Percentiles rank a stretch among this genome's conserved stretches.
phyloP scores from a whole-genome alignment of 495 filamentous ascomycete genomes.

The Friedmanniomyces simplex region DNA sequence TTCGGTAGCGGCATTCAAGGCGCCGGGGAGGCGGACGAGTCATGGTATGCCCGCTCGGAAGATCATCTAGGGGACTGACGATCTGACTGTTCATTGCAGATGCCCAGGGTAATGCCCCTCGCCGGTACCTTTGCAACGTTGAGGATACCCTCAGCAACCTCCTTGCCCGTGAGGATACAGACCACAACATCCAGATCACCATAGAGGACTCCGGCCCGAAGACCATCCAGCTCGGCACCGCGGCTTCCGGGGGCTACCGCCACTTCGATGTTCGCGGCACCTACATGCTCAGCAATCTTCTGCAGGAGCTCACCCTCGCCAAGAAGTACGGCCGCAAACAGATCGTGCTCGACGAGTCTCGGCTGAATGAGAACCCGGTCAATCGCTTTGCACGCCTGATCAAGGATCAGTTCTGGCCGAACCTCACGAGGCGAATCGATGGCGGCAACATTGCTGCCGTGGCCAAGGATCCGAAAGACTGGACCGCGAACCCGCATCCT shows the following conservation, averaged over 20 bases:
- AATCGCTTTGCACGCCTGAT: slow-evolving; percentile 76
- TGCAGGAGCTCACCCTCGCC: slow-evolving; percentile 87
- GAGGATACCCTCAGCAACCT: slow-evolving; percentile 62
- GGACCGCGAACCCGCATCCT: slow-evolving; percentile 75
- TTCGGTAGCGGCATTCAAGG: not conserved
- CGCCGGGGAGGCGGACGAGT: slow-evolving; percentile 12
- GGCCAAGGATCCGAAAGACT: slow-evolving; percentile 80
- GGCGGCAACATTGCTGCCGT: slow-evolving; percentile 75
- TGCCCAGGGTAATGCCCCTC: slow-evolving; percentile 41
- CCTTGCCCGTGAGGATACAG: slow-evolving; percentile 74
- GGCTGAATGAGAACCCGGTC: slow-evolving; percentile 87
- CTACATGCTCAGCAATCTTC: slow-evolving; percentile 88
- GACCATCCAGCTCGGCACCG: slow-evolving; percentile 72
- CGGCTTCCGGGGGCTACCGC: slow-evolving; percentile 71
- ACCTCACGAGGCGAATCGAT: slow-evolving; percentile 79
- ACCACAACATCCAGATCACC: slow-evolving; percentile 87
- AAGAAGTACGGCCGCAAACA: slow-evolving; percentile 73
- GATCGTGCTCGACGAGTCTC: slow-evolving; percentile 76
- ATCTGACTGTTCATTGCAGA: slow-evolving; percentile 30
- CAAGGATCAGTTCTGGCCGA: slow-evolving; percentile 79
- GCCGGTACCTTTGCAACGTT: slow-evolving; percentile 68
- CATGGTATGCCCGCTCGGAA: slow-evolving; percentile 15
- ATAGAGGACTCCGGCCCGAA: slow-evolving; percentile 93
- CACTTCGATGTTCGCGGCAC: slow-evolving; percentile 80
- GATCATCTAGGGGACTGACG: no score